phyloP scores from a whole-genome alignment of 257 asterid genomes.

The Buddleja alternifolia region DNA sequence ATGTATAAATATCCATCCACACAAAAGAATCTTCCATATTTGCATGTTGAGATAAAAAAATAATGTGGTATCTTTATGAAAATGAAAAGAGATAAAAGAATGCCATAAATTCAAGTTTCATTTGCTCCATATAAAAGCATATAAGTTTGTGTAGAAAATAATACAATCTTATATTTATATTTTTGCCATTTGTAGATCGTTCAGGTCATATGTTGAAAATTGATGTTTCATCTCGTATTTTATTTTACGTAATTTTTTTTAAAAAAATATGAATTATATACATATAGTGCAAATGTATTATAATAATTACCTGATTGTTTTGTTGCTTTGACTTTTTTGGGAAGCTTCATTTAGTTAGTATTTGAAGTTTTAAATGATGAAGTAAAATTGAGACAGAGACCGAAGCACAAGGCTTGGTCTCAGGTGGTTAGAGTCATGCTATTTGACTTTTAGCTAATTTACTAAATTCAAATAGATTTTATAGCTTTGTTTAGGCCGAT shows the following conservation, averaged over 20 bases:
- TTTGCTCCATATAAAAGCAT: background rate
- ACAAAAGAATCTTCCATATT: background rate
- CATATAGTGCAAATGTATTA: too few relatives aligned
- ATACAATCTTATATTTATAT: too few relatives aligned
- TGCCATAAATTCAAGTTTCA: slow-evolving; percentile 2
- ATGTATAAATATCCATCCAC: slow-evolving; percentile 15
- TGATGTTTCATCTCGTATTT: too few relatives aligned
- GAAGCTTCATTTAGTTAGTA: background rate
- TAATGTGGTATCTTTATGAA: background rate
- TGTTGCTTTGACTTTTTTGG: slow-evolving; percentile 22
- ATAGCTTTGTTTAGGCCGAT: background rate
- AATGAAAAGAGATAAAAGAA: background rate
- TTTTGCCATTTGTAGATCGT: too few relatives aligned
- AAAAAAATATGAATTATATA: slow-evolving; percentile 12
- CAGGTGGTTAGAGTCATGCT: slow-evolving; percentile 4
- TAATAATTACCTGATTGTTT: too few relatives aligned
- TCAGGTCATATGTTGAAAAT: too few relatives aligned
- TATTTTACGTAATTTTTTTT: too few relatives aligned
- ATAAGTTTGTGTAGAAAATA: too few relatives aligned
- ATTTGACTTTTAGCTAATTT: slow-evolving; percentile 24
- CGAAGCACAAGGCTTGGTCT: slow-evolving; percentile 1
- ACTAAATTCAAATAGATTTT: slow-evolving; percentile 14
- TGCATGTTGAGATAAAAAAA: background rate
- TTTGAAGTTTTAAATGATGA: background rate
- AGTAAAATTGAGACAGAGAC: background rate